Base-by-base conservation (phyloP, 352 stramenopile species). In the Phytophthora pinifolia region DNA sequence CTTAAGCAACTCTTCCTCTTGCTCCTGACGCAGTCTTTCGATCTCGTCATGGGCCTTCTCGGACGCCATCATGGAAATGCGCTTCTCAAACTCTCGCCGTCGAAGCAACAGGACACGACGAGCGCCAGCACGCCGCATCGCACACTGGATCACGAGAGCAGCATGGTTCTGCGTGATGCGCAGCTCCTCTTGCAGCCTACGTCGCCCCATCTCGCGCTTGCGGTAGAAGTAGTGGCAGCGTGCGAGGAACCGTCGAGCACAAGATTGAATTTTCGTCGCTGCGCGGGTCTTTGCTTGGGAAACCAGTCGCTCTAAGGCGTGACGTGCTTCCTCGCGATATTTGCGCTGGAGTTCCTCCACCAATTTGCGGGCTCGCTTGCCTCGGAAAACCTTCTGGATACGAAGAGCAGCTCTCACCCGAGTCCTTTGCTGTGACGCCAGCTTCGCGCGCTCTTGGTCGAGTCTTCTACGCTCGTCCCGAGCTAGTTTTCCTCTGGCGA, bases 1-100 rank as follows among this genome's bases (percentile, higher is more conserved):
- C 45, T 75, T 70, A 2, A 65, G 60, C 1, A 94, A 37, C 18
- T 94, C 83, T 34, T 74, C 69, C 36, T 94, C 83, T 55, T 92
- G 83, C 43, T 94, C 77, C 30, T 77, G 47, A 0, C 83, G 79
- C 9, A 92, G 60, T 14, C 72, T 69, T 47, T 89, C 83, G 45
- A 94, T 94, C 65, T 92, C 83, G 32, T 92, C 77, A 30, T 82
- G 67, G 5, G 83, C 83, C 46, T 92, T 91, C 50, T 91, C 83
- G 1, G 76, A 88, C 3, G 79, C 79, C 78, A 94, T 89, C 54
- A 89, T 70, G 8, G 83, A 89, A 37, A 94, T 84, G 7, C 83
- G 64, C 35, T 81, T 77, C 61, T 94, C 81, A 41, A 94, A 80
- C n/a, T 89, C 79, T 9, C 60, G 65, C 12, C 83, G 76, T n/a